Conservation (phyloP, 2,329 filamentous ascomycete genomes). For the Drechmeria coniospora region DNA sequence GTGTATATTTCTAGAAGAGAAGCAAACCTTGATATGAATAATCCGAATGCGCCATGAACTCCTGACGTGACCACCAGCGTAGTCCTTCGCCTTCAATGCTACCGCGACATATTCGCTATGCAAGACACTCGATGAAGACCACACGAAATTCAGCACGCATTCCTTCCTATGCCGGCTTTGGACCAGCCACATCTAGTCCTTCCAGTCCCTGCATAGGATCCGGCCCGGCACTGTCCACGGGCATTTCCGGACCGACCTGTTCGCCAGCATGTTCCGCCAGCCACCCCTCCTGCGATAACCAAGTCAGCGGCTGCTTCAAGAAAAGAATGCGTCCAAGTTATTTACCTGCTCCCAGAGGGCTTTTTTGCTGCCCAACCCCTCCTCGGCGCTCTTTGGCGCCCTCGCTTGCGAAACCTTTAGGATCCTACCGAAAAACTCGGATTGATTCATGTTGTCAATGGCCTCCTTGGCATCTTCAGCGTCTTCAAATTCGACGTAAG, state of each 20-base stretch:
- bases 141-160: conserved; percentile 2
- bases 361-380: conserved; percentile 81
- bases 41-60: conserved; percentile 1
- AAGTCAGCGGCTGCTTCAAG: not conserved
- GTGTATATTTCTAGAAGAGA: conserved; percentile 7
- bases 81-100: conserved; percentile 9
- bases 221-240: conserved; percentile 36
- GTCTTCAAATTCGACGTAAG: conserved; percentile 88
- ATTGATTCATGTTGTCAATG: conserved; percentile 98
- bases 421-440: conserved; percentile 81
- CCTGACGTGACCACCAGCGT: not conserved
- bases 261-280: conserved; percentile 76
- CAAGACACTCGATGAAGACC: conserved; percentile 12
- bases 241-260: conserved; percentile 26
- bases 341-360: conserved; percentile 93
- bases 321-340: conserved; percentile 3
- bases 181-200: conserved; percentile 84
- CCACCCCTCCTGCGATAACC: conserved; percentile 63
- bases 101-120: conserved; percentile 32
- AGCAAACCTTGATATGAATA: conserved; percentile 7
- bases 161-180: conserved; percentile 50
- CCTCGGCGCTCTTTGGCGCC: conserved; percentile 72
- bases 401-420: conserved; percentile 90
- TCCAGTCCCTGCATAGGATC: conserved; percentile 96
- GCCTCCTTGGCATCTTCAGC: conserved; percentile 79